These are phyloP conservation scores for Oleoguttula mirabilis DNA, from an alignment of 495 filamentous ascomycete species.

Conservation along the genomic window DNA sequence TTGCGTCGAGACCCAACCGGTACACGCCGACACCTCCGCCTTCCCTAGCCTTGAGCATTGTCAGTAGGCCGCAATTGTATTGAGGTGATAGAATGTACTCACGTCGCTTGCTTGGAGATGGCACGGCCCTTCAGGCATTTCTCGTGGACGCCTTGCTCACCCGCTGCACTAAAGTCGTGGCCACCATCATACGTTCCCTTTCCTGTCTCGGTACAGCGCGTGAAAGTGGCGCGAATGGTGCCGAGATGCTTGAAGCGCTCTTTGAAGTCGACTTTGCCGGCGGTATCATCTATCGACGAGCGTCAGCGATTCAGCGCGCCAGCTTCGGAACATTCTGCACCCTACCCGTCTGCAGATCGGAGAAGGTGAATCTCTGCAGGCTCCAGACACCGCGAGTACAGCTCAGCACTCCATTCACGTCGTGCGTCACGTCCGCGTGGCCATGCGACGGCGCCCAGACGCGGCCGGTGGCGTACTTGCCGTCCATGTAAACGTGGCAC, in stretches of 20 bases:
- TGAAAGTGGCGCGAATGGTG: neutral
- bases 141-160: constrained; percentile 4
- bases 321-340: no score
- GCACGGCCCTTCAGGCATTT: constrained; percentile 21
- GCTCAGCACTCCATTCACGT: neutral
- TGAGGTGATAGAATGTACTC: neutral
- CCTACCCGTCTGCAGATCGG: neutral
- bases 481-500: neutral
- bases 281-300: no score
- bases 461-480: neutral
- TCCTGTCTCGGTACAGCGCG: neutral
- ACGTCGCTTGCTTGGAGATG: constrained; percentile 10
- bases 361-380: neutral
- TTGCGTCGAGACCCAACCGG: neutral
- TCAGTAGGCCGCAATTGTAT: neutral
- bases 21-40: neutral
- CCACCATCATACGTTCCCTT: neutral
- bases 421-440: neutral
- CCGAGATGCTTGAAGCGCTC: constrained; percentile 3
- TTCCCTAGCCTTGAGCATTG: constrained; percentile 9
- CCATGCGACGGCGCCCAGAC: neutral
- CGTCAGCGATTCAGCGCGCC: no score
- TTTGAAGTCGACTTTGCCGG: no score
- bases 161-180: neutral
- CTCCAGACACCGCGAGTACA: neutral